These are phyloP conservation scores for Pythium plurisporium DNA, from an alignment of 352 stramenopile genomes.

Conservation along the genomic window DNA sequence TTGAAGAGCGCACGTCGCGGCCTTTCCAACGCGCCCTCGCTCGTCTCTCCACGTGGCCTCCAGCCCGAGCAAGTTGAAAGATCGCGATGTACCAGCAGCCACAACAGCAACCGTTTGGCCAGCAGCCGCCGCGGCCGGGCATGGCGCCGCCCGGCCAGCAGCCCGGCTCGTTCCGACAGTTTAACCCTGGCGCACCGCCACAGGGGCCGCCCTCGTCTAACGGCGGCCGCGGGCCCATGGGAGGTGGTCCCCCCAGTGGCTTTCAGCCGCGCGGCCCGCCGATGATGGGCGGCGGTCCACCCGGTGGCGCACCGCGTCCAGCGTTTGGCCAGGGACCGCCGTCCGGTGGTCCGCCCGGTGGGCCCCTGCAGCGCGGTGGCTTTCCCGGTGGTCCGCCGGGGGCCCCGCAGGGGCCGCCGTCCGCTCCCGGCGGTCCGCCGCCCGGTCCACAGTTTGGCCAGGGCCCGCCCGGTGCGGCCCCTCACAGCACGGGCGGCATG, in stretches of 20 bases:
- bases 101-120: slow-evolving; percentile 30
- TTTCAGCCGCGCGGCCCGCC: slow-evolving; percentile 14
- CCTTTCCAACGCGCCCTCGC: background rate
- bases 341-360: slow-evolving; percentile 11
- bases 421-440: background rate
- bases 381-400: slow-evolving; percentile 7
- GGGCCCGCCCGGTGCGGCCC: slow-evolving; percentile 7
- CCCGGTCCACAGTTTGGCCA: slow-evolving; percentile 10
- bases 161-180: slow-evolving; percentile 52
- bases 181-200: slow-evolving; percentile 49
- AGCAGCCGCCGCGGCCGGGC: slow-evolving; percentile 23
- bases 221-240: slow-evolving; percentile 7
- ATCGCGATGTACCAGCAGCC: slow-evolving; percentile 19
- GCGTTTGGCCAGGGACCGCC: slow-evolving; percentile 17
- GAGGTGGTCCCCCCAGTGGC: slow-evolving; percentile 7
- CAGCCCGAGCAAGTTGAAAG: background rate
- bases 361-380: background rate
- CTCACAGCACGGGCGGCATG: slow-evolving; percentile 10
- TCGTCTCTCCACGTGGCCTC: background rate
- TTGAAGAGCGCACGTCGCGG: background rate
- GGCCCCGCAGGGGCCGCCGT: slow-evolving; percentile 1
- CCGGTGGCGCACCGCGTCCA: slow-evolving; percentile 11
- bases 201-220: slow-evolving; percentile 17
- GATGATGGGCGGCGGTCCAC: slow-evolving; percentile 11
- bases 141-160: slow-evolving; percentile 25